Evolutionary conservation across 2,329 filamentous ascomycete species (phyloP), one percentile per base, ranked within the genome.

Genomic region (Fusarium sublunatum): DNA sequence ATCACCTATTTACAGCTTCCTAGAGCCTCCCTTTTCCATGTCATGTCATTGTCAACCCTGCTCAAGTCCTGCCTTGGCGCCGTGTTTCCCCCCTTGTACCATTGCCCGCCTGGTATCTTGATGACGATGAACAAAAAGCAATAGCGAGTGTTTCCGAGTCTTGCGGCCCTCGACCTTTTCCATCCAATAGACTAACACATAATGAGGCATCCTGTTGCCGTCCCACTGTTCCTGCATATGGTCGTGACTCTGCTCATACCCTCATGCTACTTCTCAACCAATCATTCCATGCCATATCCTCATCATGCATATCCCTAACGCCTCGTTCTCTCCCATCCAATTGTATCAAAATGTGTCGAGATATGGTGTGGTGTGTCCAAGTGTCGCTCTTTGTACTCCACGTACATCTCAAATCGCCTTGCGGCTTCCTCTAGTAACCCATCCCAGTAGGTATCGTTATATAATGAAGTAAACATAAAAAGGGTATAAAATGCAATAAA

Each of bases 381-480:
- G 68, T 73, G 72, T 74, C 65, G 69, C 67, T 68, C 58, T 60
- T 61, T 63, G 61, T 64, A 63, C 58, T 51, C 60, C 67, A 63
- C 56, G 64, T 54, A 59, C 63, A 61, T 61, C 61, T 54, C 64
- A 40, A 54, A 65, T 59, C 61, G 77, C 79, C 78, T 81, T 70
- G 77, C 77, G 77, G 77, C 77, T 67, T 74, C 73, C 72, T 78
- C 73, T 78, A 75, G 35, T 64, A 58, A 71, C 72, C 75, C 69
- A 74, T 69, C 62, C 73, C 70, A 71, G 72, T 69, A 68, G 71
- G 73, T 75, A 71, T 72, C 72, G 70, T 75, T 66, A 70, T 67
- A 68, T 70, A 19, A 66, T 65, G 59, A 72, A 67, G 43, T 55
- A 52, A 70, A 70, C 56, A 46, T 67, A 48, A 56, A 50, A 44